Evolutionary conservation across 352 stramenopile genomes (phyloP).

Genomic region (Globisporangium cylindrosporum): DNA sequence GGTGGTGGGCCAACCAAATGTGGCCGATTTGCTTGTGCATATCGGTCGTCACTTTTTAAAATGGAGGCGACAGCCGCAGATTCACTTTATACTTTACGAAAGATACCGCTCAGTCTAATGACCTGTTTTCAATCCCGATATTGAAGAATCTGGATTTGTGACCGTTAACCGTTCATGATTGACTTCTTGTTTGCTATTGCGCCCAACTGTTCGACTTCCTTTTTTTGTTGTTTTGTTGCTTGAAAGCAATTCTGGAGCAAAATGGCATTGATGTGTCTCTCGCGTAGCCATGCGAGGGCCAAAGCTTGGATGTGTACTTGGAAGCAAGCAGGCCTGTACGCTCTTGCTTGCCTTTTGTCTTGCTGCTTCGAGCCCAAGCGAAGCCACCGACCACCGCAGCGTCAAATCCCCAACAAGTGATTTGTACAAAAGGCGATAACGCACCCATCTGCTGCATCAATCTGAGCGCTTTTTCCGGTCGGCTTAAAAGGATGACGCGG

Average conservation of each 20-base stretch:
- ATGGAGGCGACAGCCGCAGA: neutral
- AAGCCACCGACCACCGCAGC: neutral
- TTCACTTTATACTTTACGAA: neutral
- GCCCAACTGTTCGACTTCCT: neutral
- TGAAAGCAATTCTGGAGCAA: neutral
- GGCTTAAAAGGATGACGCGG: neutral
- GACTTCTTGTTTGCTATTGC: too few species aligned
- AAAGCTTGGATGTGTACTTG: neutral
- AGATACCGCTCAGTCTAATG: too few species aligned
- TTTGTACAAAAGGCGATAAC: neutral
- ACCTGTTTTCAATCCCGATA: too few species aligned
- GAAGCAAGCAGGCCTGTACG: neutral
- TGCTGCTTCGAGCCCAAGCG: neutral
- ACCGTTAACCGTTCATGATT: too few species aligned
- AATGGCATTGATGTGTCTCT: neutral
- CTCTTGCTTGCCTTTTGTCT: neutral
- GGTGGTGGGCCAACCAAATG: neutral
- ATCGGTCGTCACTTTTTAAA: neutral
- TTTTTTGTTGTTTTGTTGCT: neutral
- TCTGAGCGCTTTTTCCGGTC: neutral
- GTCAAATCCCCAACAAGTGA: neutral
- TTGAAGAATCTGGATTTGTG: too few species aligned
- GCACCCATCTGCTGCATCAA: neutral
- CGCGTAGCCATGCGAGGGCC: neutral
- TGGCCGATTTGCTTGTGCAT: neutral